Conservation (phyloP, 768 basidiomycete species). For the Boletus reticulatus region DNA sequence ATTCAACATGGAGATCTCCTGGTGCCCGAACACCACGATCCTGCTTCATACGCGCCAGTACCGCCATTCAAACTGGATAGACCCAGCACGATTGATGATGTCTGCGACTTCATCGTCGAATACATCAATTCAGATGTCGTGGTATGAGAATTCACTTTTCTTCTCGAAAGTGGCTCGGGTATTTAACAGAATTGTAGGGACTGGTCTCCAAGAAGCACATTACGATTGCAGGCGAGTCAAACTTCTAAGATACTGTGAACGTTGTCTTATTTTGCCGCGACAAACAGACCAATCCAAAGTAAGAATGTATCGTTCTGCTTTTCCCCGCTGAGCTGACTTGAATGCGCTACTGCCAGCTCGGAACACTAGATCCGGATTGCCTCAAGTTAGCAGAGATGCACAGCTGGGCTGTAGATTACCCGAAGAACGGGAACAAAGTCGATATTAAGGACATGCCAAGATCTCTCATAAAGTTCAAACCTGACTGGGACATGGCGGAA, state of each 20-base stretch:
- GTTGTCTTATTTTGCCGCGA: background rate
- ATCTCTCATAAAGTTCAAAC: constrained; percentile 62
- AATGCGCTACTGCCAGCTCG: constrained; percentile 39
- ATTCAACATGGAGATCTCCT: constrained; percentile 55
- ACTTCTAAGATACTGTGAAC: background rate
- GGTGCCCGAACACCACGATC: constrained; percentile 45
- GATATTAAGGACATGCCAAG: constrained; percentile 52
- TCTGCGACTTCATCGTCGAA: constrained; percentile 79
- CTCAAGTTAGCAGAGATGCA: constrained; percentile 55
- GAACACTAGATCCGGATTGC: constrained; percentile 60
- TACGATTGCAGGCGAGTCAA: constrained; percentile 59
- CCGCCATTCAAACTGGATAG: constrained; percentile 38
- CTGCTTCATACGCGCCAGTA: constrained; percentile 50
- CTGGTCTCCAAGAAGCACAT: constrained; percentile 67
- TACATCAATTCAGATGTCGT: constrained; percentile 82
- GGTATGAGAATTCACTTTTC: constrained; percentile 38
- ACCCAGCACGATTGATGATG: constrained; percentile 61
- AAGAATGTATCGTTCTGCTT: background rate
- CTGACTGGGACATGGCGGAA: constrained; percentile 75
- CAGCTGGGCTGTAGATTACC: constrained; percentile 72
- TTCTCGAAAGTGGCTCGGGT: background rate
- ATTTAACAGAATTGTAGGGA: constrained; percentile 46
- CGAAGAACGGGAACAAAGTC: constrained; percentile 72
- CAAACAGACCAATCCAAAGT: constrained; percentile 69
- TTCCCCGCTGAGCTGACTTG: background rate